These are phyloP conservation scores for Pholiota microspora DNA, from an alignment of 768 basidiomycete genomes.

Conservation along the genomic window DNA sequence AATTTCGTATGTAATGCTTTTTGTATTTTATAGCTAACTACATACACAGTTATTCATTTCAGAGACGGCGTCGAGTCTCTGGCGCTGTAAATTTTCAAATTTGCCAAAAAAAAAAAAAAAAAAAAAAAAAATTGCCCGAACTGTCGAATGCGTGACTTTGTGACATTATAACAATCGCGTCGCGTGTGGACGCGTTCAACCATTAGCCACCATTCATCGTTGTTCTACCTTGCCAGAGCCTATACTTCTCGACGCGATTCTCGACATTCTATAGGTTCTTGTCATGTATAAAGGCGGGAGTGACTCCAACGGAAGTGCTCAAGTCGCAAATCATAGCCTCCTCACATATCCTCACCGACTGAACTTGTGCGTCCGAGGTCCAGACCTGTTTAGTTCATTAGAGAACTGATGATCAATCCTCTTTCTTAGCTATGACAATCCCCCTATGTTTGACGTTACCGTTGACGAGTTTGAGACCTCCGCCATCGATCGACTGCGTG, in stretches of 20 bases:
- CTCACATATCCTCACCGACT: slow-evolving; percentile 63
- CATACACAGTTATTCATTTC: background rate
- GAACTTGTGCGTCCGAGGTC: slow-evolving; percentile 79
- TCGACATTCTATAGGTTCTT: background rate
- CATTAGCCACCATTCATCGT: background rate
- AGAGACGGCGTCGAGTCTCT: background rate
- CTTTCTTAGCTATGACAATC: slow-evolving; percentile 70
- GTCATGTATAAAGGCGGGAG: slow-evolving; percentile 34
- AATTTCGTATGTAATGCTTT: slow-evolving; percentile 4
- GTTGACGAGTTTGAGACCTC: slow-evolving; percentile 93
- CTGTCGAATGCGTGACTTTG: slow-evolving; percentile 3
- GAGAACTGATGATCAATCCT: slow-evolving; percentile 7
- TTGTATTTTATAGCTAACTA: slow-evolving; percentile 3
- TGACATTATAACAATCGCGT: slow-evolving; percentile 2
- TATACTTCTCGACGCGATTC: background rate
- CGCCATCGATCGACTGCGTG: slow-evolving; percentile 83
- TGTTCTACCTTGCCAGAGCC: background rate
- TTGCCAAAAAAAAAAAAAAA: no score
- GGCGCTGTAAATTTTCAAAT: background rate
- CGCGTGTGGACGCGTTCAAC: slow-evolving; percentile 3
- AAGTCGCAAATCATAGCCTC: slow-evolving; percentile 29
- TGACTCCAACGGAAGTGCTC: slow-evolving; percentile 17
- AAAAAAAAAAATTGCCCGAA: no score
- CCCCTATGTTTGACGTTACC: slow-evolving; percentile 86
- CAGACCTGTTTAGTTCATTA: background rate